Base-by-base conservation (phyloP, 1,139 yeast species). In the Taphrina deformans region DNA sequence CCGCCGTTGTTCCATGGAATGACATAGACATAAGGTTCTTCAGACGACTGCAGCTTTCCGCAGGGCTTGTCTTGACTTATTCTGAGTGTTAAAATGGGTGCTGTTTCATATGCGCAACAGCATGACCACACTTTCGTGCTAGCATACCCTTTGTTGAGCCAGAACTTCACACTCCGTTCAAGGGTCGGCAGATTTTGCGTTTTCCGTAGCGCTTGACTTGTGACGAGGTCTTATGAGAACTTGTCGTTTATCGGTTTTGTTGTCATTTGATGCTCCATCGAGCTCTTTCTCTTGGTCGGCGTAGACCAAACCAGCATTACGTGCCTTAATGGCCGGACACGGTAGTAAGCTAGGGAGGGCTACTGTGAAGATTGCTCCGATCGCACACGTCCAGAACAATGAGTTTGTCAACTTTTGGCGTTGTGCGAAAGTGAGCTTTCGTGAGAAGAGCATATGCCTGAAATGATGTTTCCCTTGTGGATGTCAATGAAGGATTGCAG, bases 331-430 rank as follows among this genome's bases (percentile, higher is more conserved):
- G 6, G 58, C 58, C 6, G 63, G 63, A 26, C 63, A 59, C 14
- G 63, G 63, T n/a, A 59, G 31, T 1, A 59, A 33, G 27, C 63
- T 59, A 14, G 63, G 63, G 29, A 59, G 35, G 16, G 63, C 63
- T 6, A 59, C 63, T 7, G 63, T 59, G 24, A 50, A 24, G 1
- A 59, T 26, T 12, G 63, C 63, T 10, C 63, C 63, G 4, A 31
- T 21, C 21, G 63, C 63, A 29, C 55, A 51, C 7, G 63, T 59
- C 31, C 46, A 59, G 29, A 59, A 59, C 27, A 59, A 41, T 27
- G 63, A 31, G 40, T 59, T 59, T 5, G 63, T 59, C 50, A 59
- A 18, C 40, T 50, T 59, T 21, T 59, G 63, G 44, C 48, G 29
- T 50, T 59, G 63, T 24, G 63, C 63, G 23, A 44, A 50, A 9